Evolutionary conservation across 1,284 basidiomycete genomes (phyloP).

Genomic region (Papiliotrema nemorosa): DNA sequence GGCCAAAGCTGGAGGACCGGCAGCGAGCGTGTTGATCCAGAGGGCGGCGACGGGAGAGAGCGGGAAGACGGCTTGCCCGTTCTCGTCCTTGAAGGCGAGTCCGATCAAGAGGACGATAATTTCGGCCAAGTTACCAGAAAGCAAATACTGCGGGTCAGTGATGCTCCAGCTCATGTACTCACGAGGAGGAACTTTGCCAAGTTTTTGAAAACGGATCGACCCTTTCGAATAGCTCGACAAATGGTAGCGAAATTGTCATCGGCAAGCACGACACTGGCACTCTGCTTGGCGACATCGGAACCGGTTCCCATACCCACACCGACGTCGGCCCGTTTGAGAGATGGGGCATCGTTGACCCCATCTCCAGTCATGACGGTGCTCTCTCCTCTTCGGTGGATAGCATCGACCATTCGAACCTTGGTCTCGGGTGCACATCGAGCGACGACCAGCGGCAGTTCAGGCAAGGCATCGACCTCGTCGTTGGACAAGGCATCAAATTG

Average conservation of each 20-base stretch:
- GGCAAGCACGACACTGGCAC: constrained; percentile 62
- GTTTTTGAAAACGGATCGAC: constrained; percentile 56
- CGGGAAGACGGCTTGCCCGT: constrained; percentile 62
- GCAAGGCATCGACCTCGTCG: constrained; percentile 58
- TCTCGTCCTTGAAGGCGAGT: constrained; percentile 61
- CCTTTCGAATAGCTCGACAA: constrained; percentile 63
- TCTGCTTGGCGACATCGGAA: constrained; percentile 63
- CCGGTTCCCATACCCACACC: constrained; percentile 70
- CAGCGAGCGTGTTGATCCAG: constrained; percentile 57
- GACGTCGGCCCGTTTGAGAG: constrained; percentile 59
- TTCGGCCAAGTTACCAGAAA: constrained; percentile 62
- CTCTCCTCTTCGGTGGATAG: constrained; percentile 54
- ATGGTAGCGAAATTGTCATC: constrained; percentile 73
- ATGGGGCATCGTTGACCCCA: constrained; percentile 61
- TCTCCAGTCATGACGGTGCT: constrained; percentile 52
- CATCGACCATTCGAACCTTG: constrained; percentile 59
- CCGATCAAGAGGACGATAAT: constrained; percentile 62
- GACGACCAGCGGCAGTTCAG: constrained; percentile 58
- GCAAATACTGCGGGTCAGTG: constrained; percentile 44
- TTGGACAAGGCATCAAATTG: constrained; percentile 65
- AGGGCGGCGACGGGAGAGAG: constrained; percentile 64
- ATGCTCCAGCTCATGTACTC: too few species aligned
- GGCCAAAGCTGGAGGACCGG: constrained; percentile 59
- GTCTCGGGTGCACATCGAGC: constrained; percentile 58
- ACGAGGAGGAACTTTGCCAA: constrained; percentile 48